Evolutionary conservation across 2,329 filamentous ascomycete species (phyloP).

Genomic region (Stachybotrys chartarum): DNA sequence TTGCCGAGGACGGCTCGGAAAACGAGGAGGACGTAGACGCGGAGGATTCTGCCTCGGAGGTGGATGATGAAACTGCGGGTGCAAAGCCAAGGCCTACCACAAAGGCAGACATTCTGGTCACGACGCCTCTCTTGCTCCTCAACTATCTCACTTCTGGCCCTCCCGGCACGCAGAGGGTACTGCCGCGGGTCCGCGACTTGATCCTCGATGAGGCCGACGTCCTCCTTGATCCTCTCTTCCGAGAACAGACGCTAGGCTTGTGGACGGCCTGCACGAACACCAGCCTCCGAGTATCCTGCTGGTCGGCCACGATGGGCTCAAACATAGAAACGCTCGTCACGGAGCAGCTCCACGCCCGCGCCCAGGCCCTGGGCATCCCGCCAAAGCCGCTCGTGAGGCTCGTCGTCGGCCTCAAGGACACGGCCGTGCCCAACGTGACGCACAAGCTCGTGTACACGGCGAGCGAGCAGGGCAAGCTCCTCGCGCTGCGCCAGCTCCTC

Average conservation of each 20-base stretch:
- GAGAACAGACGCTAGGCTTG: constrained; percentile 77
- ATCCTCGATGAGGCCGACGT: constrained; percentile 94
- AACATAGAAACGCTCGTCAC: constrained; percentile 76
- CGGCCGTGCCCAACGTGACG: constrained; percentile 83
- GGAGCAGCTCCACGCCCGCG: constrained; percentile 55
- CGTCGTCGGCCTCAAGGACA: constrained; percentile 94
- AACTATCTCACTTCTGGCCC: constrained; percentile 56
- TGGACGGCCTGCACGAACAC: constrained; percentile 72
- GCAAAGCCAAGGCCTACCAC: constrained; percentile 19
- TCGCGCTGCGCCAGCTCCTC: constrained; percentile 82
- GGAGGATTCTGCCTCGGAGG: constrained; percentile 26
- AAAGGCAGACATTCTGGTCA: constrained; percentile 32
- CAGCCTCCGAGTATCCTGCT: constrained; percentile 69
- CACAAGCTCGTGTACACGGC: constrained; percentile 88
- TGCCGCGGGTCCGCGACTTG: constrained; percentile 65
- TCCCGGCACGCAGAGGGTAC: constrained; percentile 35
- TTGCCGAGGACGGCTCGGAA: constrained; percentile 15
- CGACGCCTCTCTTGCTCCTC: constrained; percentile 55
- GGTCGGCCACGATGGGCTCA: constrained; percentile 96
- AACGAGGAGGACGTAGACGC: constrained; percentile 25
- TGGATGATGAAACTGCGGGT: constrained; percentile 9
- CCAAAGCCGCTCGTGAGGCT: constrained; percentile 63
- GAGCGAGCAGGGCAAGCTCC: constrained; percentile 87
- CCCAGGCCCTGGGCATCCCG: constrained; percentile 25
- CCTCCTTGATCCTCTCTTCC: constrained; percentile 83